Conservation (phyloP, 2,329 filamentous ascomycete species). For the Monosporascus sp. region DNA sequence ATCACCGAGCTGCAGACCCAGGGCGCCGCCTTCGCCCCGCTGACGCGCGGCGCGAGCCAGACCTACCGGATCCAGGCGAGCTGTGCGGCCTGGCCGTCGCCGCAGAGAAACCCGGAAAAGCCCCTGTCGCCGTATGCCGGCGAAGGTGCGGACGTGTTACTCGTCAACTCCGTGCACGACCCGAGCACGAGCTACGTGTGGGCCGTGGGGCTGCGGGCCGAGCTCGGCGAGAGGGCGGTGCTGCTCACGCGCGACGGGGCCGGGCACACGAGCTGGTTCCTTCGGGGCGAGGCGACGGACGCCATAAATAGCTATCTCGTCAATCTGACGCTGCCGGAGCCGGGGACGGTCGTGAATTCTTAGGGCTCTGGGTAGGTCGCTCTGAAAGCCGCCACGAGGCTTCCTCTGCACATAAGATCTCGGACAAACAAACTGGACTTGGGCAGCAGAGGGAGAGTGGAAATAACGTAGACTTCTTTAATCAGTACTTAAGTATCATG, state of each 20-base stretch:
- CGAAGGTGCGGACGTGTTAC: slow-evolving; percentile 26
- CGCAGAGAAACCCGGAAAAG: slow-evolving; percentile 29
- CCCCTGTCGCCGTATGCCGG: slow-evolving; percentile 16
- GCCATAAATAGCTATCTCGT: slow-evolving; percentile 29
- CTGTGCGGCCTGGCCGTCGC: slow-evolving; percentile 36
- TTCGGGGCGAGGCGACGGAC: slow-evolving; percentile 25
- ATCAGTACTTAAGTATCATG: too few species aligned
- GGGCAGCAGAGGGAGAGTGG: too few species aligned
- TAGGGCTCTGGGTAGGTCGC: background rate
- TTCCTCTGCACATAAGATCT: too few species aligned
- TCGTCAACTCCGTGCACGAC: slow-evolving; percentile 35
- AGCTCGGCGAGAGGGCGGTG: slow-evolving; percentile 28
- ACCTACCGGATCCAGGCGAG: slow-evolving; percentile 28
- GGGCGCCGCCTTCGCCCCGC: slow-evolving; percentile 26
- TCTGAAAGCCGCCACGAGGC: too few species aligned
- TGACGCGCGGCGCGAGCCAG: slow-evolving; percentile 29
- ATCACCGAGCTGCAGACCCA: slow-evolving; percentile 24
- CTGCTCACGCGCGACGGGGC: slow-evolving; percentile 34
- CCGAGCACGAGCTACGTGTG: slow-evolving; percentile 34
- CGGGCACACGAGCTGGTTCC: slow-evolving; percentile 33
- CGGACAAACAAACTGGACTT: too few species aligned
- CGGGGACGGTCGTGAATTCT: slow-evolving; percentile 17
- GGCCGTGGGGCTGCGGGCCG: slow-evolving; percentile 27
- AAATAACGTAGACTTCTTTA: too few species aligned
- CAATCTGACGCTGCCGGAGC: slow-evolving; percentile 25